These are phyloP conservation scores for Aspergillus tubingensis DNA, from an alignment of 2,329 filamentous ascomycete species.

Conservation along the genomic window DNA sequence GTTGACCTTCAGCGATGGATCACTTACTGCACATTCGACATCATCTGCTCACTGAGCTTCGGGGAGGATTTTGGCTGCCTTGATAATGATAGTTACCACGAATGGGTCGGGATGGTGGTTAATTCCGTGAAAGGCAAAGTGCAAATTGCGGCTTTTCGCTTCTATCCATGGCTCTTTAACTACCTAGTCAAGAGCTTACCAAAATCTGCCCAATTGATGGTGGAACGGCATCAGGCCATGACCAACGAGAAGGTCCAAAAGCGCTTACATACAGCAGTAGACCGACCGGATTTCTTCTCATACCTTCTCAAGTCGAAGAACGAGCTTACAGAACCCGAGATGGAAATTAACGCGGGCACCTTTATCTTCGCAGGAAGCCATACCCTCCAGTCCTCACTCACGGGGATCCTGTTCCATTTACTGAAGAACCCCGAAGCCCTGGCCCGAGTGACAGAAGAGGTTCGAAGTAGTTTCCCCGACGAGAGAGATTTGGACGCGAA, in stretches of 20 bases:
- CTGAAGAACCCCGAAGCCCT: background rate
- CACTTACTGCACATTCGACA: conserved; percentile 43
- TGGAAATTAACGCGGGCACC: background rate
- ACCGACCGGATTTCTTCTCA: background rate
- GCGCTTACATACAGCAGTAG: background rate
- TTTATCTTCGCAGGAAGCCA: conserved; percentile 4
- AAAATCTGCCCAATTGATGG: background rate
- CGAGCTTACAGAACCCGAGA: background rate
- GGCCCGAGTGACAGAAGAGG: background rate
- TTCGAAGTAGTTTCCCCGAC: background rate
- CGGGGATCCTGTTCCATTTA: background rate
- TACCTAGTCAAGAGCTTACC: background rate
- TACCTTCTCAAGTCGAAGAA: background rate
- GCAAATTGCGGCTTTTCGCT: background rate
- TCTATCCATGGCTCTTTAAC: background rate
- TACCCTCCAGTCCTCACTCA: background rate
- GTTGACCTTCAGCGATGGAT: conserved; percentile 38
- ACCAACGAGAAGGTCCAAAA: background rate
- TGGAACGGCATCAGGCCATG: background rate
- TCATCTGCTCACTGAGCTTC: conserved; percentile 45
- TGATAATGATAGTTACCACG: conserved; percentile 34
- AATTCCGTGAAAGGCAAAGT: conserved; percentile 7
- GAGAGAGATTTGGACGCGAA: background rate
- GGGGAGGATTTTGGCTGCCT: conserved; percentile 46
- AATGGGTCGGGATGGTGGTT: conserved; percentile 37